A percentile compares a stretch with the other conserved stretches of the same genome.
phyloP scores from a whole-genome alignment of 78 protist species.

The Planoprotostelium fungivorum region DNA sequence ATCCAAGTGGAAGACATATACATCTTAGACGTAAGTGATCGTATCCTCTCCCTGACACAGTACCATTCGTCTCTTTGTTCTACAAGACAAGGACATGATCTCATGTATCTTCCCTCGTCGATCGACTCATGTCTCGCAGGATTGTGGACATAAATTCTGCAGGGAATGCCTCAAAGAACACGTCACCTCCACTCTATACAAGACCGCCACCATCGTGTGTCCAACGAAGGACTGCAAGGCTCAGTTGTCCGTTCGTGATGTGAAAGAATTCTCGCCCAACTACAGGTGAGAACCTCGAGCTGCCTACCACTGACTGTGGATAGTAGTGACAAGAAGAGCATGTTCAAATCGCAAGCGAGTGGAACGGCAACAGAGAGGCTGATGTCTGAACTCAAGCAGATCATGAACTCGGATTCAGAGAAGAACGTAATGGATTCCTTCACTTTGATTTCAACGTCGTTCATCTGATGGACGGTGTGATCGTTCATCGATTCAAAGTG shows the following conservation, averaged over 20 bases:
- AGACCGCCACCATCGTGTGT: neutral
- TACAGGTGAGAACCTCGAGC: neutral
- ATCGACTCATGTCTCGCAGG: too few species aligned
- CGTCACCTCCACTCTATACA: neutral
- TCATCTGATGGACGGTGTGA: neutral
- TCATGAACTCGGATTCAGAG: neutral
- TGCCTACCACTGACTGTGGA: neutral
- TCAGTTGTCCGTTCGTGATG: neutral
- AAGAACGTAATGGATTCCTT: neutral
- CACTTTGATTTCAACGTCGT: neutral
- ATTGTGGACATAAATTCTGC: neutral
- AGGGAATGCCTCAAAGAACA: neutral
- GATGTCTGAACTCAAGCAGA: neutral
- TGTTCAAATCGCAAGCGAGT: neutral
- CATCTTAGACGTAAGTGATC: neutral
- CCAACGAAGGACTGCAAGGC: neutral
- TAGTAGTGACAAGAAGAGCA: neutral
- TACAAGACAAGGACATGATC: neutral
- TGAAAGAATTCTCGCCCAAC: neutral
- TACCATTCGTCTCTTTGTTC: too few species aligned
- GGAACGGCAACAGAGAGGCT: slow-evolving; percentile 4
- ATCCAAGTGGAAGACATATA: neutral
- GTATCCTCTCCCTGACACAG: too few species aligned
- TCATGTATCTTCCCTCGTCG: too few species aligned
- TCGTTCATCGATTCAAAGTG: neutral